Percentiles rank a stretch among this genome's conserved stretches.
phyloP scores from a whole-genome alignment of 345 rosid species.

The Noccaea bulbosa region DNA sequence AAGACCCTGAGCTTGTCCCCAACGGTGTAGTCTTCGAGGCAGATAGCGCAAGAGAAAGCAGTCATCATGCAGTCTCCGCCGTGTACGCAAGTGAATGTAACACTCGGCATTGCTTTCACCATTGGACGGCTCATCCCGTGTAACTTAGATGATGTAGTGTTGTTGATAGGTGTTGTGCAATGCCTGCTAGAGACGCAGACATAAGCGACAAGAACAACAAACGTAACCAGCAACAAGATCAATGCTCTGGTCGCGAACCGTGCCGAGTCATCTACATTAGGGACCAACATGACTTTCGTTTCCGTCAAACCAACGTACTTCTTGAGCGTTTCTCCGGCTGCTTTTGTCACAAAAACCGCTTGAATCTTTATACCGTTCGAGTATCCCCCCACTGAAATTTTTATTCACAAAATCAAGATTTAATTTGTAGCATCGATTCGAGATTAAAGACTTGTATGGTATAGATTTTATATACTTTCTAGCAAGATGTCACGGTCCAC shows the following conservation, averaged over 20 bases:
- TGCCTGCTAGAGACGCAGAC: too few relatives aligned
- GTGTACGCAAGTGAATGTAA: constrained; percentile 62
- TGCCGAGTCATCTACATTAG: constrained; percentile 59
- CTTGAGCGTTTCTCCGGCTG: constrained; percentile 64
- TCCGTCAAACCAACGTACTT: constrained; percentile 53
- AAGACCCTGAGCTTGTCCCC: constrained; percentile 90
- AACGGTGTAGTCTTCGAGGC: constrained; percentile 83
- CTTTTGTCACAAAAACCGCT: constrained; percentile 73
- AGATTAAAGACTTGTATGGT: background rate
- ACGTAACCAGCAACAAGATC: constrained; percentile 67
- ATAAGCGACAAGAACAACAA: constrained; percentile 70
- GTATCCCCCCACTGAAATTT: constrained; percentile 64
- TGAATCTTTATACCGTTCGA: constrained; percentile 65
- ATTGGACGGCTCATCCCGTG: constrained; percentile 77
- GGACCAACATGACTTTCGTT: constrained; percentile 67
- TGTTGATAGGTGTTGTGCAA: constrained; percentile 50
- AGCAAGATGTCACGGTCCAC: constrained; percentile 58
- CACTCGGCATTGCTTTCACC: constrained; percentile 92
- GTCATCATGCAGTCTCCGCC: constrained; percentile 79
- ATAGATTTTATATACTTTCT: constrained; percentile 56
- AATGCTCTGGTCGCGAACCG: constrained; percentile 66
- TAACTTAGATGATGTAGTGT: constrained; percentile 52
- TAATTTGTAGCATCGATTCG: constrained; percentile 4
- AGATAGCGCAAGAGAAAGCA: constrained; percentile 75
- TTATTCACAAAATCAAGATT: constrained; percentile 15